Conservation (phyloP, 2,329 filamentous ascomycete genomes). For the Macrophomina pseudophaseolina region DNA sequence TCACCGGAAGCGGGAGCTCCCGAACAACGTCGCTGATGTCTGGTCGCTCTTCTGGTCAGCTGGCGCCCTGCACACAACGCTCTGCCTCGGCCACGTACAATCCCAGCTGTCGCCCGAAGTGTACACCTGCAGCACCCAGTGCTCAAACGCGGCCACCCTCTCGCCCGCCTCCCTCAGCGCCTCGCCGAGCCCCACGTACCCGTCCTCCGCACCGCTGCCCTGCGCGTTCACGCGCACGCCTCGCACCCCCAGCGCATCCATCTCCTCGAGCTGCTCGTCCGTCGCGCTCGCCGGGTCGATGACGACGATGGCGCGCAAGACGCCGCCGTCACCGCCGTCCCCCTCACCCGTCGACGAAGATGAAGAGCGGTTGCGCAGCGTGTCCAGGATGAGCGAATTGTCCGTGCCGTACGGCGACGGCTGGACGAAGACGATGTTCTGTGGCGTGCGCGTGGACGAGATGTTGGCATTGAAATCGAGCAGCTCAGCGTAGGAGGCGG, state of each 20-base stretch:
- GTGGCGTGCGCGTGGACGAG: not conserved
- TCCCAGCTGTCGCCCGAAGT: constrained; percentile 1
- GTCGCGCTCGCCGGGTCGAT: not conserved
- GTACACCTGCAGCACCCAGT: not conserved
- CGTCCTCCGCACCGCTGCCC: not conserved
- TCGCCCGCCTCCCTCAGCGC: not conserved
- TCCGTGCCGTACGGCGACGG: constrained; percentile 4
- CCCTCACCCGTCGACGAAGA: not conserved
- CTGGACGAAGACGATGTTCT: constrained; percentile 1
- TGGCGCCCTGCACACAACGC: not conserved
- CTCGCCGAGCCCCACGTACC: not conserved
- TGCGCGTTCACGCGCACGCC: not conserved
- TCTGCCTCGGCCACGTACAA: not conserved
- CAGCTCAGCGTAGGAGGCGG: not conserved
- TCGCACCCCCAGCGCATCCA: not conserved
- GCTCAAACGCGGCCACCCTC: not conserved
- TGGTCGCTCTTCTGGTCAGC: not conserved
- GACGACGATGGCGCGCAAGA: not conserved
- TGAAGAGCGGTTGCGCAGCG: not conserved
- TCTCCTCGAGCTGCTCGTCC: not conserved
- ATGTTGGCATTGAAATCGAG: not conserved
- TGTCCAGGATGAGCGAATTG: not conserved
- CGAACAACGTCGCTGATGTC: not conserved
- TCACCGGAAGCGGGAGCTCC: not conserved
- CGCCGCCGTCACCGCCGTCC: too few relatives aligned